Percentiles rank a stretch among this genome's conserved stretches.
Conservation (phyloP, 106 monocot genomes). For the Dioscorea alata region DNA sequence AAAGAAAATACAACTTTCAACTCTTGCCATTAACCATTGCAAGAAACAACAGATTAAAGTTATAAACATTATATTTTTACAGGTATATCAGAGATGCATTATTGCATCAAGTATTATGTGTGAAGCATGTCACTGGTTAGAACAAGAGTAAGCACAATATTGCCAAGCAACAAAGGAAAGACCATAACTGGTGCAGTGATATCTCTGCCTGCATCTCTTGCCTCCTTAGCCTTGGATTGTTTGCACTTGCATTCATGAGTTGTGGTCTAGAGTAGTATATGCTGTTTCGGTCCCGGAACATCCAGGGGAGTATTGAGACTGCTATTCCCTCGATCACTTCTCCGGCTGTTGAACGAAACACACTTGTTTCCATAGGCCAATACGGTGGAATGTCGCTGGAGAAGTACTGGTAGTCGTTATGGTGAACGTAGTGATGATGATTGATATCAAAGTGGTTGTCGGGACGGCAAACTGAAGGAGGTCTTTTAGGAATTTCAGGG, state of each 20-base stretch:
- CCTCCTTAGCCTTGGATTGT: conserved; percentile 12
- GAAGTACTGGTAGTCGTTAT: background rate
- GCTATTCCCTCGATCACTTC: conserved; percentile 16
- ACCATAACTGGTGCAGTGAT: conserved; percentile 22
- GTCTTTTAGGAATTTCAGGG: conserved; percentile 11
- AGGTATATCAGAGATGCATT: too few species aligned
- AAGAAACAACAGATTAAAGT: too few species aligned
- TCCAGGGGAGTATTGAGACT: conserved; percentile 13
- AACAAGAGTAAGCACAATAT: conserved; percentile 23
- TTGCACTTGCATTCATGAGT: background rate
- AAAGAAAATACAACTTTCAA: too few species aligned
- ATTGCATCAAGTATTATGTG: too few species aligned
- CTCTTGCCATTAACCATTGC: too few species aligned
- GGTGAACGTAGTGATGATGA: background rate
- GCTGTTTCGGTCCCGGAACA: background rate
- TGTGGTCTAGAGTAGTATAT: conserved; percentile 3
- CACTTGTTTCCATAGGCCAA: background rate
- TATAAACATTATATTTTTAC: too few species aligned
- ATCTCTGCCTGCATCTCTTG: conserved; percentile 15
- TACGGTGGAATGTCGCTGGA: background rate
- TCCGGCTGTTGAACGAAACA: conserved; percentile 6
- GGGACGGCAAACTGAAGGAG: background rate
- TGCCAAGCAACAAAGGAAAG: conserved; percentile 16
- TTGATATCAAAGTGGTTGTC: background rate
- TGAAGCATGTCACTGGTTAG: conserved; percentile 1